Conservation (phyloP, 83 land plant genomes). For the Isoetes engelmannii region DNA sequence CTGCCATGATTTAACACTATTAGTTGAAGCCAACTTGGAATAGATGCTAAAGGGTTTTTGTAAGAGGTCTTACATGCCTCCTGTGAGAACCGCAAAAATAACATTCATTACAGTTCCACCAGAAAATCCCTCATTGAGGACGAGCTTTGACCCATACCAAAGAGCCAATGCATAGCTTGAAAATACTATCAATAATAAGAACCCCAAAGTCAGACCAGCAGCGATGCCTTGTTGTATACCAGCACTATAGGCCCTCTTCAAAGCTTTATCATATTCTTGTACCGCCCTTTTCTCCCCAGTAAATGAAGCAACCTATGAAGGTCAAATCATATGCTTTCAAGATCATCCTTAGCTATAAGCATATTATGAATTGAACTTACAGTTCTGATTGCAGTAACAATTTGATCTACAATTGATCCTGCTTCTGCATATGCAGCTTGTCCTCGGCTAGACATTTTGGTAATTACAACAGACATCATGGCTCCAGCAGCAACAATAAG, state of each 20-base stretch:
- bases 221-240: background rate
- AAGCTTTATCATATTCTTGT: slow-evolving; percentile 4
- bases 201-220: background rate
- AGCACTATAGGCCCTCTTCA: background rate
- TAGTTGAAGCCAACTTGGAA: background rate
- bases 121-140: background rate
- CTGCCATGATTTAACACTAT: background rate
- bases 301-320: slow-evolving; percentile 29
- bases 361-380: background rate
- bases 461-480: background rate
- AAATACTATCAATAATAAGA: background rate
- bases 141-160: background rate
- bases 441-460: background rate
- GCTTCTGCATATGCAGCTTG: slow-evolving; percentile 8
- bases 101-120: slow-evolving; percentile 2
- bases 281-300: slow-evolving; percentile 39
- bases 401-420: slow-evolving; percentile 5
- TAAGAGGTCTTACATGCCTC: background rate
- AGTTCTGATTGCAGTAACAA: slow-evolving; percentile 12
- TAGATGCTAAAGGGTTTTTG: background rate
- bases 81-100: background rate
- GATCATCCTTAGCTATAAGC: background rate
- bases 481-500: slow-evolving; percentile 2
- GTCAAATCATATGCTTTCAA: too few relatives aligned
- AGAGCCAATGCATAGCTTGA: background rate